phyloP scores from a whole-genome alignment of 129 eudicot genomes.

The Artemisia annua region DNA sequence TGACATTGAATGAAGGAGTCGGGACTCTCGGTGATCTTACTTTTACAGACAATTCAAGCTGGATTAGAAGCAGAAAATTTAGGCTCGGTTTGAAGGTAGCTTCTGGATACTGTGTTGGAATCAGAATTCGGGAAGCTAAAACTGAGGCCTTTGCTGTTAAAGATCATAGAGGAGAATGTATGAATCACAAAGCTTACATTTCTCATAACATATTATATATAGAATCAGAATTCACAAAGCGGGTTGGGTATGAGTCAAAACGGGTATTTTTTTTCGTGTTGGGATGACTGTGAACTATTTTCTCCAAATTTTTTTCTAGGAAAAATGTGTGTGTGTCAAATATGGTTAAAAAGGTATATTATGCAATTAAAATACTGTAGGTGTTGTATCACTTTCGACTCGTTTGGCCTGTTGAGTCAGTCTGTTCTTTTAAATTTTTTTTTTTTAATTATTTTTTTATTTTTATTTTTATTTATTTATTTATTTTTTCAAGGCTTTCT shows the following conservation, averaged over 20 bases:
- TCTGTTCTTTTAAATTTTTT: background rate
- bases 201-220: constrained; percentile 2
- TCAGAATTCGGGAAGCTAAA: constrained; percentile 55
- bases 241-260: background rate
- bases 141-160: constrained; percentile 61
- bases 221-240: too few relatives aligned
- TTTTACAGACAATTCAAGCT: constrained; percentile 57
- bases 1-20: constrained; percentile 50
- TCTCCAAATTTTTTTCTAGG: too few relatives aligned
- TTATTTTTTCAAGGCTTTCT: background rate
- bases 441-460: too few relatives aligned
- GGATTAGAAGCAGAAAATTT: constrained; percentile 61
- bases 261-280: background rate
- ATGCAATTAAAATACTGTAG: too few relatives aligned
- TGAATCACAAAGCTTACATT: constrained; percentile 5
- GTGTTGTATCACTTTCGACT: too few relatives aligned
- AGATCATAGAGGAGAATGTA: constrained; percentile 66
- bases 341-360: too few relatives aligned
- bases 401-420: background rate
- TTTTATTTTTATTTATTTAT: too few relatives aligned
- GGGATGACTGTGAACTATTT: too few relatives aligned
- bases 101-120: constrained; percentile 51
- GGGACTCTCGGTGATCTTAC: constrained; percentile 54
- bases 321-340: too few relatives aligned
- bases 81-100: constrained; percentile 55